Base-by-base conservation (phyloP, 108 stramenopile genomes). In the Stephanodiscus minutulus region DNA sequence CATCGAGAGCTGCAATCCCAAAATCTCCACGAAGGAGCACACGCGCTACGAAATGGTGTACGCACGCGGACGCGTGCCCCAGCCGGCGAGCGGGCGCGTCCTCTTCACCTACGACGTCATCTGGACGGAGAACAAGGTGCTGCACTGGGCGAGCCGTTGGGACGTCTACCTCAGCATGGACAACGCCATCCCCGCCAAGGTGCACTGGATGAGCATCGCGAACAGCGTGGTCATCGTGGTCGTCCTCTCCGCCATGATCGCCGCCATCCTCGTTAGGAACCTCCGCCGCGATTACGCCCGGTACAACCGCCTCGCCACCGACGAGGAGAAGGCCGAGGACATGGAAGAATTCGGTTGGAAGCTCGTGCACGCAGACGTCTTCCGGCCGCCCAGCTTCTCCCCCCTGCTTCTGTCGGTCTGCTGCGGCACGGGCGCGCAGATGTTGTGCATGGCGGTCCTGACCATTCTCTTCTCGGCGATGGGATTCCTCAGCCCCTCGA, bases 261-360 rank as follows among this genome's bases (percentile, higher is more conserved):
- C 88, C 53, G 89, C 95, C 57, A 97, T 98, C 77, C 83, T 99
- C 41, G 64, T 97, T 0, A 88, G 97, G 22, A 96, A 96, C 65
- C 77, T 99, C 18, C 79, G 87, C 28, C 83, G 92, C 31, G 97
- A 97, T 84, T 85, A 93, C 21, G 66, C 67, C 36, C 81, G 93
- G 17, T 97, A 97, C 91, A 96, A 94, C 72, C 86, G 87, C 24
- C 56, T 97, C 18, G 85, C 93, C 5, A 86, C 93, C 15, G 97
- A 97, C 65, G 98, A 99, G 86, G 97, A 97, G 69, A 89, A 93
- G 83, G 94, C 92, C 7, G 96, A 96, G 63, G 94, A 94, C 52
- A 70, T 96, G 82, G 99, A 99, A 75, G 99, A 98, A 84, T 89
- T 87, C 58, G 99, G 99, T 48, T 99, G 99, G 99, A 97, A 97